These are phyloP conservation scores for Boletus sp. DNA, from an alignment of 768 basidiomycete species.

Conservation along the genomic window DNA sequence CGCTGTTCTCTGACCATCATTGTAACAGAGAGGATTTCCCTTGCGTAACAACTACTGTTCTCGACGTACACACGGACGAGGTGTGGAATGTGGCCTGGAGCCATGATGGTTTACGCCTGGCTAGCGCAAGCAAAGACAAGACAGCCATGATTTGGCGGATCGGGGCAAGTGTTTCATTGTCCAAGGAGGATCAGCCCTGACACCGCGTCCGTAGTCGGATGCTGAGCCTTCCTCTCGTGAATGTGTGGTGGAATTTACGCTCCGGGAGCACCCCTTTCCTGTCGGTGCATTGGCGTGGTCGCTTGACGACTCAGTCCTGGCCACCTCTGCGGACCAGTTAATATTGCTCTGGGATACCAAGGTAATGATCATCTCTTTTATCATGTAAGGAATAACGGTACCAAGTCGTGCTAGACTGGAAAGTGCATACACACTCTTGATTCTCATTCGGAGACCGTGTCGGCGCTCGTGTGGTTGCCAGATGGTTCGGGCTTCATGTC, in stretches of 20 bases:
- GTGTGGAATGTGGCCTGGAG: slow-evolving; percentile 98
- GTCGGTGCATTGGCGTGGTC: slow-evolving; percentile 92
- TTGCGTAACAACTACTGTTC: slow-evolving; percentile 74
- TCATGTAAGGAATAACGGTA: background rate
- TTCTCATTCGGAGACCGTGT: slow-evolving; percentile 78
- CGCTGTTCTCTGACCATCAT: slow-evolving; percentile 83
- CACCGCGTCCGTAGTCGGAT: slow-evolving; percentile 36
- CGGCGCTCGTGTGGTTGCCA: slow-evolving; percentile 83
- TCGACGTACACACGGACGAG: slow-evolving; percentile 86
- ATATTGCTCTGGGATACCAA: slow-evolving; percentile 90
- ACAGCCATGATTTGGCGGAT: slow-evolving; percentile 87
- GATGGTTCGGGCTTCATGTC: slow-evolving; percentile 90
- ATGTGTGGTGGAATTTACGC: slow-evolving; percentile 53
- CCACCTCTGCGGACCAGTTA: slow-evolving; percentile 76
- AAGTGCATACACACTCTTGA: slow-evolving; percentile 60
- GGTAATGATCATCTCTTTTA: slow-evolving; percentile 42
- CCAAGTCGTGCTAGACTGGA: slow-evolving; percentile 57
- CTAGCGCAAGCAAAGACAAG: slow-evolving; percentile 85
- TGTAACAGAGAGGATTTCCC: slow-evolving; percentile 85
- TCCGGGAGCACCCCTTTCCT: slow-evolving; percentile 75
- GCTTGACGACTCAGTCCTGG: slow-evolving; percentile 75
- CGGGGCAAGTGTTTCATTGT: slow-evolving; percentile 51
- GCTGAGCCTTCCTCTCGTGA: slow-evolving; percentile 50
- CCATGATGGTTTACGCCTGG: slow-evolving; percentile 78
- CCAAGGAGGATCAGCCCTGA: slow-evolving; percentile 4